phyloP scores from a whole-genome alignment of 495 filamentous ascomycete genomes.

The Aspergillus incahuasiensis region DNA sequence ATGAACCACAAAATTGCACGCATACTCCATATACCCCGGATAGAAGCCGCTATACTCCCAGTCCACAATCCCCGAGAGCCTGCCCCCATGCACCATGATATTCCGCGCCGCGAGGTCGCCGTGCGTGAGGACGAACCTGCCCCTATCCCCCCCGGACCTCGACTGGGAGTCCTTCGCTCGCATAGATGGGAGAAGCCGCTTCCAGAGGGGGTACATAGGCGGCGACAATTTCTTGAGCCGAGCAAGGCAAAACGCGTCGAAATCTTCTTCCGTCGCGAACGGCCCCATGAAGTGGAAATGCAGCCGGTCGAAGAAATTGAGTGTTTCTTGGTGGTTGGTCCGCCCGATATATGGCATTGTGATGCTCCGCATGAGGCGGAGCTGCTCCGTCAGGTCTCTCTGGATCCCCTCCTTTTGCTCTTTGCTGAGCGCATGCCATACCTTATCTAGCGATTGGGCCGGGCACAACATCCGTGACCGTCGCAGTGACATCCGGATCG shows the following conservation, averaged over 20 bases:
- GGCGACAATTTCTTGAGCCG: background rate
- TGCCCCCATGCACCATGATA: conserved; percentile 44
- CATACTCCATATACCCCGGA: conserved; percentile 18
- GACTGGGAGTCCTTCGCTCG: background rate
- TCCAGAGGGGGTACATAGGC: background rate
- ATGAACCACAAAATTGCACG: conserved; percentile 3
- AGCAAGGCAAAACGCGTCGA: background rate
- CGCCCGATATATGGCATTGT: too few species aligned
- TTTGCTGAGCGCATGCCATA: too few species aligned
- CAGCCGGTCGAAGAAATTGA: too few species aligned
- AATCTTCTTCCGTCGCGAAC: background rate
- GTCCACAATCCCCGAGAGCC: conserved; percentile 49
- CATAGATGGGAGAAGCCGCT: conserved; percentile 4
- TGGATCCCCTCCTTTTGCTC: too few species aligned
- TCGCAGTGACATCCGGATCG: background rate
- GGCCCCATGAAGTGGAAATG: background rate
- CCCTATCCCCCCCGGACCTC: too few species aligned
- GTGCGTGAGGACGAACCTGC: conserved; percentile 44
- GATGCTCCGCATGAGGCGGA: too few species aligned
- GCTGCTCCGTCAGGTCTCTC: too few species aligned
- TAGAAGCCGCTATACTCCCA: conserved; percentile 39
- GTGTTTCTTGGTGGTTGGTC: too few species aligned
- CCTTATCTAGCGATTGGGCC: too few species aligned
- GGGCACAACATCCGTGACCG: too few species aligned
- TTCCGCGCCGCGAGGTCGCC: conserved; percentile 53